A percentile compares a stretch with the other conserved stretches of the same genome.
Conservation (phyloP, 768 basidiomycete genomes). For the Sporobolomyces roseus region DNA sequence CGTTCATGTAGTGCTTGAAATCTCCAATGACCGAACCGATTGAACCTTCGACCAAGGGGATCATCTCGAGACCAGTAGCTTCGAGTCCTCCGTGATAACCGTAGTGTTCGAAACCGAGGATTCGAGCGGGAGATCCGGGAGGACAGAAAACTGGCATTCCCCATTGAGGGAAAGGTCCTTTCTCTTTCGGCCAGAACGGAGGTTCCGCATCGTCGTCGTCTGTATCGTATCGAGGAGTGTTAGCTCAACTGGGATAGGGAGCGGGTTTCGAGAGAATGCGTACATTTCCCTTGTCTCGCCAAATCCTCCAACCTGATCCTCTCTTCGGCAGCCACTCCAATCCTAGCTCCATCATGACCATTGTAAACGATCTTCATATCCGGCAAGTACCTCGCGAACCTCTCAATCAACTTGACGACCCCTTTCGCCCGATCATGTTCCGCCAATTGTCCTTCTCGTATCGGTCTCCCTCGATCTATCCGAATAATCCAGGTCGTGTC, state of each 20-base stretch:
- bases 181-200: constrained; percentile 35
- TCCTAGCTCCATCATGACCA: constrained; percentile 43
- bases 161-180: constrained; percentile 41
- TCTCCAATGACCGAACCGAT: constrained; percentile 39
- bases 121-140: constrained; percentile 39
- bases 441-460: constrained; percentile 41
- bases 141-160: constrained; percentile 44
- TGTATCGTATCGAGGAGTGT: background rate
- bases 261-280: background rate
- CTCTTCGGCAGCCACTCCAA: constrained; percentile 41
- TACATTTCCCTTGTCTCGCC: constrained; percentile 40
- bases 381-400: constrained; percentile 40
- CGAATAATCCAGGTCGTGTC: constrained; percentile 43
- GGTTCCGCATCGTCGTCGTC: constrained; percentile 31
- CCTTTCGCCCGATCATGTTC: constrained; percentile 44
- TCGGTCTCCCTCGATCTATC: constrained; percentile 30
- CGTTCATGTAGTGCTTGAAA: constrained; percentile 43
- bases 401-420: constrained; percentile 36
- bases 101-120: constrained; percentile 38
- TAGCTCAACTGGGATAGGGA: too few relatives aligned
- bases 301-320: constrained; percentile 38
- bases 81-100: constrained; percentile 36
- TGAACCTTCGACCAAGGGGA: constrained; percentile 22
- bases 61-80: constrained; percentile 37
- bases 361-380: constrained; percentile 45